Base-by-base conservation (phyloP, 768 basidiomycete species). In the Xerocomellus intermedius region DNA sequence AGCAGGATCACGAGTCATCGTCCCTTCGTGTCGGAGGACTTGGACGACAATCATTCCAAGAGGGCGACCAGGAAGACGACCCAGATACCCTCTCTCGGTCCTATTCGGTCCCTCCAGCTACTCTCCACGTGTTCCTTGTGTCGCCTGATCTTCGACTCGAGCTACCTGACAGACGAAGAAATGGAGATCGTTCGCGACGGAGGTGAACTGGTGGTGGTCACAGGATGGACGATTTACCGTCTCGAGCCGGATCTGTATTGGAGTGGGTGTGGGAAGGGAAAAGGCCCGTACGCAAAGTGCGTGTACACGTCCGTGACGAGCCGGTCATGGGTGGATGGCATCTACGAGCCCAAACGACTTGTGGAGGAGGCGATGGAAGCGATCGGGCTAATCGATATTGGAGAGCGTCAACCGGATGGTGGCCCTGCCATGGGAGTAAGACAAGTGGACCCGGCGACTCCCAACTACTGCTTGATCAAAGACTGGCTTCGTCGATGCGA, bases 101-200 rank as follows among this genome's bases (percentile, higher is more conserved):
- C 46, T 22, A 21, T 63, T 3, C 8, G 5, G 17, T 52, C 50
- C 5, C 39, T 63, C 17, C 22, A 37, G 6, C 30, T 60, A 5
- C 55, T 61, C 19, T 49, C 59, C 3, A 52, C 52, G 3, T 56
- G 62, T 21, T 42, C 52, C 13, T 9, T 58, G 16, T 64, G 54
- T 30, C 56, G 59, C 30, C 48, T 64, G 17, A 45, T 56, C 6
- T 58, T 64, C 47, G 19, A 61, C 38, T 39, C 44, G 17, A 61
- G 33, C 13, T 17, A 43, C 19, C 24, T 64, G 12, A 36, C 30
- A 6, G 49, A 26, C 7, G 39, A 54, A 7, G 56, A 59, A 8
- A 37, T 56, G 24, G 38, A 16, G 9, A 32, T 13, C 2, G 21
- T 52, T 33, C 24, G 6, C 14, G 3, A 9, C 13, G 39, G 28